These are phyloP conservation scores for Phytopythium helicoides DNA, from an alignment of 352 stramenopile species.

Conservation along the genomic window DNA sequence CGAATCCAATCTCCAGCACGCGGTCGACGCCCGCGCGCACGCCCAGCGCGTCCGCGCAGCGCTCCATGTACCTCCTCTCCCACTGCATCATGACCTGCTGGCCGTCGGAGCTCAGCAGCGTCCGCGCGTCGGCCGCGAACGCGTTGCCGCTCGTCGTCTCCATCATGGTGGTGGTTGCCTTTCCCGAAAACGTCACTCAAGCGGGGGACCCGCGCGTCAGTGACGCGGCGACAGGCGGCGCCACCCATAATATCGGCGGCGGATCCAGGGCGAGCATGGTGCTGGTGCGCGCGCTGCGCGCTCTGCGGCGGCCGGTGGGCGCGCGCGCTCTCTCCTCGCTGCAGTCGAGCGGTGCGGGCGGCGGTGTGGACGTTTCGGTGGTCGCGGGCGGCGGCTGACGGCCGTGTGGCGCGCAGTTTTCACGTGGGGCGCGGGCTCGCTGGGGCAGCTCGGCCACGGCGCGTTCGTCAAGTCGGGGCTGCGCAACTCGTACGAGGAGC, in stretches of 20 bases:
- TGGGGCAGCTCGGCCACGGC: slow-evolving; percentile 83
- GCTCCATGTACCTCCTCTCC: slow-evolving; percentile 81
- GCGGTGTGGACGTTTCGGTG: not conserved
- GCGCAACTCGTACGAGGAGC: slow-evolving; percentile 82
- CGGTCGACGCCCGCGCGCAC: slow-evolving; percentile 33
- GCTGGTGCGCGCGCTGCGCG: too few species aligned
- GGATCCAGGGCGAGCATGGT: too few species aligned
- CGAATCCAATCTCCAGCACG: slow-evolving; percentile 89
- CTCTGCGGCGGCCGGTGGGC: too few species aligned
- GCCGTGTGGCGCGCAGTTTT: too few species aligned
- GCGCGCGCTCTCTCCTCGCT: slow-evolving; percentile 36
- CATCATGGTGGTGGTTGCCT: too few species aligned
- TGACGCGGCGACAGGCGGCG: too few species aligned
- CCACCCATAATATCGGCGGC: too few species aligned
- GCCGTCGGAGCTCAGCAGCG: slow-evolving; percentile 64
- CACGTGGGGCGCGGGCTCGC: slow-evolving; percentile 83
- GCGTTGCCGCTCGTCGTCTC: slow-evolving; percentile 47
- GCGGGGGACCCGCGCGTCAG: too few species aligned
- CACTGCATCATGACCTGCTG: slow-evolving; percentile 91
- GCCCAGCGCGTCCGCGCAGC: slow-evolving; percentile 58
- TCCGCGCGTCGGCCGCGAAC: slow-evolving; percentile 35
- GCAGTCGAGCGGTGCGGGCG: slow-evolving; percentile 52
- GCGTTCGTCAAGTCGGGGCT: slow-evolving; percentile 83
- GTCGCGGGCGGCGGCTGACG: too few species aligned
- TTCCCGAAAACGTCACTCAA: not conserved